Evolutionary conservation across 2,329 filamentous ascomycete species (phyloP), one percentile per base, ranked within the genome.

Genomic region (Fusarium poae): DNA sequence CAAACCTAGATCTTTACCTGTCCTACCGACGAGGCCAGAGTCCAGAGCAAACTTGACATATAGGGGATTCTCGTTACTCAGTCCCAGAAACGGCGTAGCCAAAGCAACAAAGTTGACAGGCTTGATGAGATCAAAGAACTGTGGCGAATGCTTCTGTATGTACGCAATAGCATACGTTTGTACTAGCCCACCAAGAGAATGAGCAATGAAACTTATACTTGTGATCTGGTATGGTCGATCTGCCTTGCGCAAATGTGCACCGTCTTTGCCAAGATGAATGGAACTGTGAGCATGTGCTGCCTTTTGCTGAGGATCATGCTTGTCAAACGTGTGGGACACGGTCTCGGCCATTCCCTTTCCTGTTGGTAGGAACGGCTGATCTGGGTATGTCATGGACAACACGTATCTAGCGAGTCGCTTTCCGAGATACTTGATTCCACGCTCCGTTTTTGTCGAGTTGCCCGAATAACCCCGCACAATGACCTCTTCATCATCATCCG

Each of bases 41-140:
- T 99, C 96, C 5, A 99, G 83, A 0, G 96, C 96, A 78, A 99
- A 98, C 75, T 94, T 97, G 79, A 99, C 92, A 77, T 99, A 99
- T 58, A 98, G 85, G 0, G 96, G 96, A 73, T 99, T 99, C 77
- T 99, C 96, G 77, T 99, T 97, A 79, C 95, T 98, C 37, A 98
- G 82, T 0, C 95, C 95, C 2, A 98, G 82, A 70, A 97, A 93
- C 0, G 95, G 95, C 1, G 94, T 91, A 18, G 95, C 94, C 71
- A 98, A 82, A 29, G 92, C 86, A 69, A 98, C 91, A 75, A 98
- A 98, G 77, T 97, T 97, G 77, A 97, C 84, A 0, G 95, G 95
- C 68, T 89, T 87, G 73, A 97, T 97, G 7, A 89, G 82, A 50
- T 94, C 86, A 74, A 98, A 98, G 77, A 98, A 98, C 12, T 90